Evolutionary conservation across 2,329 filamentous ascomycete genomes (phyloP).

Genomic region (Monilinia fructigena): DNA sequence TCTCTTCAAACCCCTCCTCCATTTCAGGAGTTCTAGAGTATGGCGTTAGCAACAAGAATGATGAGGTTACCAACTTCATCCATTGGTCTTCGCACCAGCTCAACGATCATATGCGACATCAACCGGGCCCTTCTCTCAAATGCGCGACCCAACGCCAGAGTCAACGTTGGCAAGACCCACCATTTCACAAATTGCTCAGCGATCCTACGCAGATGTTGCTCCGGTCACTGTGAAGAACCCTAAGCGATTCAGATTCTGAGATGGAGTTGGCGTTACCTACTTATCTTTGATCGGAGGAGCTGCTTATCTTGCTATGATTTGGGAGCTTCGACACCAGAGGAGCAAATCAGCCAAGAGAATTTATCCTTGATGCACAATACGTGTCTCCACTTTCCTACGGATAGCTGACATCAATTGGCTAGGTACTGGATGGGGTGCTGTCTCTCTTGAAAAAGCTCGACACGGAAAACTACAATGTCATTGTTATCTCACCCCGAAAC

Average conservation of each 20-base stretch:
- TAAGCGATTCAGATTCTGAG: slow-evolving; percentile 66
- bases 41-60: slow-evolving; percentile 40
- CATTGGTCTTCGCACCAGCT: slow-evolving; percentile 36
- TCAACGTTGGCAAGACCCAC: slow-evolving; percentile 33
- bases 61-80: slow-evolving; percentile 37
- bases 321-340: slow-evolving; percentile 73
- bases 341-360: slow-evolving; percentile 91
- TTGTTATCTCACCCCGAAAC: slow-evolving; percentile 96
- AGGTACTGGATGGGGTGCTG: slow-evolving; percentile 94
- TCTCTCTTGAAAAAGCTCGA: slow-evolving; percentile 98
- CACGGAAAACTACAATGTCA: slow-evolving; percentile 97
- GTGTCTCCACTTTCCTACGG: slow-evolving; percentile 5
- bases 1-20: slow-evolving; percentile 1
- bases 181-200: slow-evolving; percentile 45
- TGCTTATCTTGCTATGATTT: slow-evolving; percentile 78
- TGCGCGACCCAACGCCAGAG: slow-evolving; percentile 33
- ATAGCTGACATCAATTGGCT: slow-evolving; percentile 26
- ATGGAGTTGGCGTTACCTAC: slow-evolving; percentile 82
- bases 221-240: slow-evolving; percentile 49
- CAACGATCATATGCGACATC: slow-evolving; percentile 37
- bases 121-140: slow-evolving; percentile 31
- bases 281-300: slow-evolving; percentile 68
- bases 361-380: slow-evolving; percentile 62
- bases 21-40: slow-evolving; percentile 28
- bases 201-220: slow-evolving; percentile 45